Evolutionary conservation across 2,329 filamentous ascomycete species (phyloP).

Genomic region (Botryotinia convoluta): DNA sequence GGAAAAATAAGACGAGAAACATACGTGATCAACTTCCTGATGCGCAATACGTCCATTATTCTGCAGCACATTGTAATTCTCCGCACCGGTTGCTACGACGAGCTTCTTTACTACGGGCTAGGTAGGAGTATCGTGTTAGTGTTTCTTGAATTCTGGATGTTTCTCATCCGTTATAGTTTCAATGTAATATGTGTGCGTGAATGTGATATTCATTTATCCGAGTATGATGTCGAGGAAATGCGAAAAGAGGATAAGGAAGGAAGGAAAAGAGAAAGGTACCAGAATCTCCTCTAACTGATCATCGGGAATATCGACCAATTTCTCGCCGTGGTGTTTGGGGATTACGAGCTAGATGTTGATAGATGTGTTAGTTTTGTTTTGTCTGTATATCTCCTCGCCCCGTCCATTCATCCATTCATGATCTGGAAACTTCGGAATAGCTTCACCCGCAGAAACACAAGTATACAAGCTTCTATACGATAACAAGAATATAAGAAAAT

Average conservation of each 20-base stretch:
- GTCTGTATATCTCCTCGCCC: background rate
- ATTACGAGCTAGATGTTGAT: constrained; percentile 68
- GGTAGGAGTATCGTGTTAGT: background rate
- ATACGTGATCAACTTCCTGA: constrained; percentile 87
- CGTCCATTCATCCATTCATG: background rate
- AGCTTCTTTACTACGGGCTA: constrained; percentile 84
- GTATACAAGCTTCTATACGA: too few relatives aligned
- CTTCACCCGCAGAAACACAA: background rate
- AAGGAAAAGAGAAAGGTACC: constrained; percentile 45
- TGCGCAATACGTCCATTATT: constrained; percentile 93
- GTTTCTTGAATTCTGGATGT: background rate
- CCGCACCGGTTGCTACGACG: constrained; percentile 69
- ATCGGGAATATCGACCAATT: constrained; percentile 90
- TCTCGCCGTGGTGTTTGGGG: constrained; percentile 89
- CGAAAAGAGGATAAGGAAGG: constrained; percentile 22
- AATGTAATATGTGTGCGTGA: background rate
- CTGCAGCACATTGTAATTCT: constrained; percentile 90
- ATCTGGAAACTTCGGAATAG: background rate
- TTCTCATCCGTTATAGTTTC: fast-evolving
- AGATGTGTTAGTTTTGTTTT: background rate
- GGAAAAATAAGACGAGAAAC: constrained; percentile 35
- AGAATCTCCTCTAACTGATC: constrained; percentile 80
- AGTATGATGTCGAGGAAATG: background rate
- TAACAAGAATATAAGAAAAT: background rate
- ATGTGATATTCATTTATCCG: background rate